Conservation (phyloP, 1,139 yeast genomes). For the Pichia sp. region DNA sequence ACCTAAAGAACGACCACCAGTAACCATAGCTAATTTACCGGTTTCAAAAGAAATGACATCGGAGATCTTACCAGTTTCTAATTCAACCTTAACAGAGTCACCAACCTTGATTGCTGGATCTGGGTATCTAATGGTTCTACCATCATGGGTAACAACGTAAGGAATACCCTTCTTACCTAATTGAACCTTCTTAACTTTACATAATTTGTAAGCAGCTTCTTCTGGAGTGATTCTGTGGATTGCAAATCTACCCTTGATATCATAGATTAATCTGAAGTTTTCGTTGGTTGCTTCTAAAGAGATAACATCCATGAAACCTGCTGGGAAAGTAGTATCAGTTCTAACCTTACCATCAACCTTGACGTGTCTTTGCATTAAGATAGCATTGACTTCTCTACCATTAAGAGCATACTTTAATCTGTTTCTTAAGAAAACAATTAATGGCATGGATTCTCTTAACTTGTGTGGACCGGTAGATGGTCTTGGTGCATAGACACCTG, state of each 20-base stretch:
- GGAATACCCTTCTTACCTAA: slow-evolving; percentile 98
- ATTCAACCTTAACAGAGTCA: slow-evolving; percentile 95
- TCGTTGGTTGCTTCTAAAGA: slow-evolving; percentile 96
- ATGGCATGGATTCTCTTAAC: slow-evolving; percentile 97
- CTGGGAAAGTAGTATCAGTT: slow-evolving; percentile 97
- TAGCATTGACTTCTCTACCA: slow-evolving; percentile 99
- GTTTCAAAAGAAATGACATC: slow-evolving; percentile 92
- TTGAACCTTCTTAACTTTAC: slow-evolving; percentile 95
- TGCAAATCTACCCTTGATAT: slow-evolving; percentile 97
- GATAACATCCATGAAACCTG: slow-evolving; percentile 99
- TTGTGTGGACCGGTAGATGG: slow-evolving; percentile 99
- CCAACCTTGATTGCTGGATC: slow-evolving; percentile 93
- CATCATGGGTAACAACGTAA: slow-evolving; percentile 97
- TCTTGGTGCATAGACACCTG: slow-evolving; percentile 99
- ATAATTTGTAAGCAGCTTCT: slow-evolving; percentile 97
- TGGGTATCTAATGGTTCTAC: slow-evolving; percentile 99
- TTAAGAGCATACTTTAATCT: slow-evolving; percentile 98
- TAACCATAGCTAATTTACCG: slow-evolving; percentile 94
- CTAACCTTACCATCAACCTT: slow-evolving; percentile 99
- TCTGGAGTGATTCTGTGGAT: slow-evolving; percentile 99
- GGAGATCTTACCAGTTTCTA: slow-evolving; percentile 89
- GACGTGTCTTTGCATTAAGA: slow-evolving; percentile 98
- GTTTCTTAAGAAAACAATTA: slow-evolving; percentile 97
- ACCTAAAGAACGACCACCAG: slow-evolving; percentile 99
- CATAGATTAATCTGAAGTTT: slow-evolving; percentile 98